Evolutionary conservation across 352 stramenopile species (phyloP), one percentile per base, ranked within the genome.

Genomic region (Aphanomyces cochlioides): DNA sequence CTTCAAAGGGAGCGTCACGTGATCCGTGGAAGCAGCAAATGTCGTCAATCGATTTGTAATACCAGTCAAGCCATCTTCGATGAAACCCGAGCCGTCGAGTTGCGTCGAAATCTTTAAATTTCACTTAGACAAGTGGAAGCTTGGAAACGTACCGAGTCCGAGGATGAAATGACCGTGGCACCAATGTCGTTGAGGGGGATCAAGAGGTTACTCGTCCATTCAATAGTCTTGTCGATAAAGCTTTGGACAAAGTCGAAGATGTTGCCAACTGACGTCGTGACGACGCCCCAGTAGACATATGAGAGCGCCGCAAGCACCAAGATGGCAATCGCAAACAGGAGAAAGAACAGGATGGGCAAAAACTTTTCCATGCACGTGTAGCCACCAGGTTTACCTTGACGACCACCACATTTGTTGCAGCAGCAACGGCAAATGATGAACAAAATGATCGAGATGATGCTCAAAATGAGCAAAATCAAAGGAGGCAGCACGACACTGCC

Each of bases 381-480:
- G 17, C 84, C 84, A 3, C 80, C 79, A 58, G 87, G 79, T 13
- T 77, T 77, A 6, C 81, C 77, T 19, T 67, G 78, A 19, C 84
- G 82, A 12, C 82, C 81, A 12, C 84, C 81, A 41, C 84, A 91
- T 40, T 77, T 76, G 73, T 90, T 90, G 80, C 82, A 91, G 73
- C 84, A 90, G 74, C 82, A 91, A 48, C 84, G 84, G 37, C 79
- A 89, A n/a, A 89, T 73, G 19, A 90, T 45, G 67, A 91, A 91
- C 56, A 91, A 82, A 8, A 91, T 66, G 74, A 88, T 83, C 38
- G 81, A 85, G 39, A 91, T 65, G 38, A 91, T 19, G 69, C 79
- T 85, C 19, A 91, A 63, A n/a, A 86, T 78, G 1, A 63, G 74
- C 45, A 91, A 68, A 10, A 89, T 80, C 15, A 90, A 78, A 4